A percentile compares a stretch with the other conserved stretches of the same genome.
Conservation (phyloP, 192 early-diverging fungal species). For the Rhizophagus sp. region DNA sequence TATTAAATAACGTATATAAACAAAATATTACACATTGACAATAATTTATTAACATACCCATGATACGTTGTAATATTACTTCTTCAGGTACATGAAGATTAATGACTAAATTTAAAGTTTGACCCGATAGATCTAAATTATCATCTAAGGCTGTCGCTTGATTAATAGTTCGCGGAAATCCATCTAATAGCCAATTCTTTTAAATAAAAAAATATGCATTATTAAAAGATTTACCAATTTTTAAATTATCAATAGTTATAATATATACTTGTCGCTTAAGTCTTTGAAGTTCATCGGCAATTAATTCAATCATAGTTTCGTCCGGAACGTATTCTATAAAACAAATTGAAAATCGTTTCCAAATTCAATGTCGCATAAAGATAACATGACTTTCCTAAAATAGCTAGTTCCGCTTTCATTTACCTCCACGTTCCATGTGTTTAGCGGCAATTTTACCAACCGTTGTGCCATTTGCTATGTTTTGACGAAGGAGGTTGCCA, state of each 20-base stretch:
- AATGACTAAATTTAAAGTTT: constrained; percentile 82
- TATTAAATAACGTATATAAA: neutral
- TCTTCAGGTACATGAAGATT: constrained; percentile 90
- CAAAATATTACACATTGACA: neutral
- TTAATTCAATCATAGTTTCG: constrained; percentile 63
- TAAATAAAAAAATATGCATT: constrained; percentile 31
- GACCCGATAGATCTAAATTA: constrained; percentile 49
- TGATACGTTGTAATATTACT: constrained; percentile 87
- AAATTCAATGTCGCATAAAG: neutral
- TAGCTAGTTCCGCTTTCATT: neutral
- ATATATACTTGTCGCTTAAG: constrained; percentile 41
- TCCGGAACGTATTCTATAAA: constrained; percentile 68
- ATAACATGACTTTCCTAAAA: neutral
- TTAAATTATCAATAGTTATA: constrained; percentile 12
- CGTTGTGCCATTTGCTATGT: constrained; percentile 69
- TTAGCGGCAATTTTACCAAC: constrained; percentile 61
- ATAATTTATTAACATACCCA: constrained; percentile 47
- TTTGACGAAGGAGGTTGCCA: constrained; percentile 84
- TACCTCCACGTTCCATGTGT: constrained; percentile 48
- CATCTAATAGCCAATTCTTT: constrained; percentile 82
- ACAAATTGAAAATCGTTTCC: neutral
- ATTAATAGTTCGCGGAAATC: constrained; percentile 83
- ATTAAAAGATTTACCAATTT: neutral
- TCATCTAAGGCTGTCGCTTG: constrained; percentile 80
- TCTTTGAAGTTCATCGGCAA: constrained; percentile 60